phyloP scores from a whole-genome alignment of 2,329 filamentous ascomycete genomes.

The Cladophialophora chaetospira region DNA sequence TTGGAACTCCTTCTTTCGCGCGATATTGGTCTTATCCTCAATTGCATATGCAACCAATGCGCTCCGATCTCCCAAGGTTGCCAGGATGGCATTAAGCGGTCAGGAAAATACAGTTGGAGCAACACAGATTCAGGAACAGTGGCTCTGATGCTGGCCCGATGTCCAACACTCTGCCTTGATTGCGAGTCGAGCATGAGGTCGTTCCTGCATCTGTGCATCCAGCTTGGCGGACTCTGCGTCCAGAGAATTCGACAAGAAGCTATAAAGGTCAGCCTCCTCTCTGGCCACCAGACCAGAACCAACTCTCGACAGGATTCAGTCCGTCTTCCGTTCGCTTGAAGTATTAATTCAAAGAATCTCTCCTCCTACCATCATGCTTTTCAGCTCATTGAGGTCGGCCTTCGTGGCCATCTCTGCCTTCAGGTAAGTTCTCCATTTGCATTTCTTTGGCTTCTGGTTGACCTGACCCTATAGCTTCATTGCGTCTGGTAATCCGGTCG shows the following conservation, averaged over 20 bases:
- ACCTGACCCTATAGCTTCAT: not conserved
- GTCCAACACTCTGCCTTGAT: too few relatives aligned
- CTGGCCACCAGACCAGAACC: not conserved
- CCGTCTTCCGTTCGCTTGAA: constrained; percentile 2
- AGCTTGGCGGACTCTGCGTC: too few relatives aligned
- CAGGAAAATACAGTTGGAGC: not conserved
- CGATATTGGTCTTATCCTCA: not conserved
- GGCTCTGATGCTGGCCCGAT: not conserved
- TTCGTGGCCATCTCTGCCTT: not conserved
- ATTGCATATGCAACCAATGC: not conserved
- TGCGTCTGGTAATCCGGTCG: not conserved
- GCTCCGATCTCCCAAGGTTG: not conserved
- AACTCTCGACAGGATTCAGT: constrained; percentile 1
- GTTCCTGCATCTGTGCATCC: too few relatives aligned
- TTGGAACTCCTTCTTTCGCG: not conserved
- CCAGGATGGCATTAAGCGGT: not conserved
- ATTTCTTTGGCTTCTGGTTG: not conserved
- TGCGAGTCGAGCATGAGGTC: too few relatives aligned
- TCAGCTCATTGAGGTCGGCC: not conserved
- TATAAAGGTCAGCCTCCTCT: not conserved
- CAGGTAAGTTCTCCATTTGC: not conserved
- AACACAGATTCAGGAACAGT: not conserved
- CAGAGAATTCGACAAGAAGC: too few relatives aligned
- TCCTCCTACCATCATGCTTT: not conserved
- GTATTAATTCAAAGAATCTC: not conserved